Base-by-base conservation (phyloP, 2,329 filamentous ascomycete species). In the Aspergillus quadrilineatus region DNA sequence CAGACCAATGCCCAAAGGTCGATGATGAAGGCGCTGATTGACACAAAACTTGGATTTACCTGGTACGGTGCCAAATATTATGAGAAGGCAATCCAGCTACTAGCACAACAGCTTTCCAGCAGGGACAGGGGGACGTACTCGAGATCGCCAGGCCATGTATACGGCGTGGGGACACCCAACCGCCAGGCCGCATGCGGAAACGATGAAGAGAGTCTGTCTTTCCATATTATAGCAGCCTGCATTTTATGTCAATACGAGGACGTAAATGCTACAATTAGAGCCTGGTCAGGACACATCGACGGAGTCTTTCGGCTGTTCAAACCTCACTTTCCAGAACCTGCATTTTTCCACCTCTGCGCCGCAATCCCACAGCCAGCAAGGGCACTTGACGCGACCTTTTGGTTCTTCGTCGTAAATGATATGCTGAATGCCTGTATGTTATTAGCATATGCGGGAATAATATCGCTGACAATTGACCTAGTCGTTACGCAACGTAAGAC, bases 41-140 rank as follows among this genome's bases (percentile, higher is more conserved):
- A 57, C 4, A 37, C 53, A 1, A 44, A 30, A 9, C 32, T 61
- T 22, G 57, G 59, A 6, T 64, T 64, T 42, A 44, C 57, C 2
- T 64, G 62, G 60, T 63, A 64, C 17, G 59, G 62, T 1, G 60
- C 60, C 3, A 64, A 63, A 41, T 64, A 64, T 15, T 64, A 64
- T 26, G 60, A 62, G 9, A 60, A 54, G 22, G 60, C 60, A 3
- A 63, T 64, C 26, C 56, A 60, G 26, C 14, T 63, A 9, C 52
- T 64, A 4, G 55, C 59, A 4, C 50, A 53, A 2, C 58, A 61
- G 32, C 56, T 63, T 1, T 60, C 60, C 1, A 55, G 52, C 6
- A 45, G 48, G 3, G 51, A 53, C 6, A 37, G 2, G 4, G 32
- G 50, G 4, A 52, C 17, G 9, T 48, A 17, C 12, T 49, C 43